Evolutionary conservation across 768 basidiomycete genomes (phyloP).

Genomic region (Chalciporus sphaerocephalus): DNA sequence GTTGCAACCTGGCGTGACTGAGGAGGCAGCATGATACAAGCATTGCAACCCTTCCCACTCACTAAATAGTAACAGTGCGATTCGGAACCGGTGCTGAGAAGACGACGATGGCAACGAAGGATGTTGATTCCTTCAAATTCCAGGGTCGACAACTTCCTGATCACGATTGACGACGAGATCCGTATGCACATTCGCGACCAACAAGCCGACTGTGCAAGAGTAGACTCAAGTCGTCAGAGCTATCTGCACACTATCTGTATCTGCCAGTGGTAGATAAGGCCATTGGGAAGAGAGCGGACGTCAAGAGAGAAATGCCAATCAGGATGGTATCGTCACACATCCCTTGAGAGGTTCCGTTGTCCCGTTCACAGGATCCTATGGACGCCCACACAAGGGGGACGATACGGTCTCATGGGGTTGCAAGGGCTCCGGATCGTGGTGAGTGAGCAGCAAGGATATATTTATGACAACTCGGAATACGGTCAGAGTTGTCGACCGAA

Average conservation of each 20-base stretch:
- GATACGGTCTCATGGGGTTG: too few relatives aligned
- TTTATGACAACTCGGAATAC: constrained; percentile 7
- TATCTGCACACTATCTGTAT: background rate
- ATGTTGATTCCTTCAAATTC: background rate
- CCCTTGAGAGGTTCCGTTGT: constrained; percentile 11
- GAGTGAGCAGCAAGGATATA: background rate
- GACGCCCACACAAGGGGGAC: too few relatives aligned
- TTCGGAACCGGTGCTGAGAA: background rate
- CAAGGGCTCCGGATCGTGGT: too few relatives aligned
- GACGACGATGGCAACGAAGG: background rate
- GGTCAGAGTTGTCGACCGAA: background rate
- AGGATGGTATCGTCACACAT: background rate
- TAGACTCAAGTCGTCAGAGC: background rate
- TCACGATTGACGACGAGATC: background rate
- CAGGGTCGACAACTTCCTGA: background rate
- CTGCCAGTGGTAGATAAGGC: constrained; percentile 7
- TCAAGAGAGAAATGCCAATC: background rate
- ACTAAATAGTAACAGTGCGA: background rate
- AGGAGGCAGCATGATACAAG: background rate
- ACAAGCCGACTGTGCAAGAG: background rate
- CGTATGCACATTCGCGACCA: background rate
- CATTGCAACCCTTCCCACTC: background rate
- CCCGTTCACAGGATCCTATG: constrained; percentile 9
- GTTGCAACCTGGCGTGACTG: background rate
- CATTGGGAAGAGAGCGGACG: background rate